Conservation (phyloP, 2,329 filamentous ascomycete species). For the Endoconidiophora polonica region DNA sequence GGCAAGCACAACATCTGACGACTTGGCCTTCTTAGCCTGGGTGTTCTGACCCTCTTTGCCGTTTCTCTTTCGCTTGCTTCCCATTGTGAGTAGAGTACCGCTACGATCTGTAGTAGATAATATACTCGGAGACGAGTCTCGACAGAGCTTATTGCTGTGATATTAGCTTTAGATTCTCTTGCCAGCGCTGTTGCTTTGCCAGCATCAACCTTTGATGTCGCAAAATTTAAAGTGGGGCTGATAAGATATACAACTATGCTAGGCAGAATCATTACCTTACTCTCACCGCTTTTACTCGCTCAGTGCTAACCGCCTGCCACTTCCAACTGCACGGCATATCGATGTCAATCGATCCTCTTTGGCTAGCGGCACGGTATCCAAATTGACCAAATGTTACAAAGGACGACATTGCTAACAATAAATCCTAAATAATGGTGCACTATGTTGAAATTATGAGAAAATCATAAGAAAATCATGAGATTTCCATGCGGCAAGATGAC, state of each 20-base stretch:
- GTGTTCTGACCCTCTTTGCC: neutral
- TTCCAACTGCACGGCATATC: neutral
- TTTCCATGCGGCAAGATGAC: too few relatives aligned
- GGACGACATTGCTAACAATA: too few relatives aligned
- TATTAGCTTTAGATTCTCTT: too few relatives aligned
- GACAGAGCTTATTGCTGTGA: too few relatives aligned
- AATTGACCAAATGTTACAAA: too few relatives aligned
- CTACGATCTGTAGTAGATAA: too few relatives aligned
- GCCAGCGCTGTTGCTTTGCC: too few relatives aligned
- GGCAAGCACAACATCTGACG: neutral
- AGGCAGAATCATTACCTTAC: neutral
- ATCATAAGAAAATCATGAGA: neutral
- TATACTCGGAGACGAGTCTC: too few relatives aligned
- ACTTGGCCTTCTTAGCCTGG: slow-evolving; percentile 8
- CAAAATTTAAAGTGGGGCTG: slow-evolving; percentile 9
- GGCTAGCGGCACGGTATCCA: too few relatives aligned
- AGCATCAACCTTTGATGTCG: neutral
- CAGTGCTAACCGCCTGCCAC: neutral
- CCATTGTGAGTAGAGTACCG: slow-evolving; percentile 3
- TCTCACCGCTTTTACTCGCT: neutral
- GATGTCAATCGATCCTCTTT: too few relatives aligned
- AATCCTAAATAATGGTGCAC: too few relatives aligned
- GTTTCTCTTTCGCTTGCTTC: slow-evolving; percentile 12
- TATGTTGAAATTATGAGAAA: too few relatives aligned
- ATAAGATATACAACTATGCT: neutral